These are phyloP conservation scores for Fomitopsis palustris DNA, from an alignment of 1,284 basidiomycete genomes.

Conservation along the genomic window DNA sequence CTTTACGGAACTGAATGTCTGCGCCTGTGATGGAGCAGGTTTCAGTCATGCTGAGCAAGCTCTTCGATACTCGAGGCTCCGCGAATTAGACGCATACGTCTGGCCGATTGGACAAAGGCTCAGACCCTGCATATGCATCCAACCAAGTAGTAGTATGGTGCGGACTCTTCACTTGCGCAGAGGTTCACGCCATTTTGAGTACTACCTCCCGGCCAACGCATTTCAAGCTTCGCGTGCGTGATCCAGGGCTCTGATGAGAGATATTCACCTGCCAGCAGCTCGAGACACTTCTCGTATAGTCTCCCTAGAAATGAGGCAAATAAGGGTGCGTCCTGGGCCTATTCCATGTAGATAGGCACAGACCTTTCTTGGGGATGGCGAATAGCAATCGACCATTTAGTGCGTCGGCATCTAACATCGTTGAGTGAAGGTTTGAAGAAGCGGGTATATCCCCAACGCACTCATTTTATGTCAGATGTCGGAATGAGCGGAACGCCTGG, in stretches of 20 bases:
- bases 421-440: background rate
- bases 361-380: constrained; percentile 98
- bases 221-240: too few species aligned
- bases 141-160: too few species aligned
- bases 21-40: constrained; percentile 57
- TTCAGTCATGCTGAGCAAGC: too few species aligned
- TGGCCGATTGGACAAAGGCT: too few species aligned
- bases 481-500: background rate
- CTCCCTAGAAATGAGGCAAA: constrained; percentile 50
- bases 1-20: constrained; percentile 93
- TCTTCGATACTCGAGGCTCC: too few species aligned
- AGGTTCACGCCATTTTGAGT: too few species aligned
- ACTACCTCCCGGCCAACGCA: too few species aligned
- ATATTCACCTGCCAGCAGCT: constrained; percentile 72
- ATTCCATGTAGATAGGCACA: constrained; percentile 5
- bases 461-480: background rate
- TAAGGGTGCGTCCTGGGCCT: background rate
- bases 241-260: too few species aligned
- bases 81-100: too few species aligned
- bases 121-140: too few species aligned
- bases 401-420: constrained; percentile 35
- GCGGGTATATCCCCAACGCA: background rate
- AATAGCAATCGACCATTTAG: constrained; percentile 80
- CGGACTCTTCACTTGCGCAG: too few species aligned
- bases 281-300: constrained; percentile 90